A percentile compares a stretch with the other conserved stretches of the same genome.
Evolutionary conservation across 805 yeast genomes (phyloP).

Genomic region (Ogataea degrootiae): DNA sequence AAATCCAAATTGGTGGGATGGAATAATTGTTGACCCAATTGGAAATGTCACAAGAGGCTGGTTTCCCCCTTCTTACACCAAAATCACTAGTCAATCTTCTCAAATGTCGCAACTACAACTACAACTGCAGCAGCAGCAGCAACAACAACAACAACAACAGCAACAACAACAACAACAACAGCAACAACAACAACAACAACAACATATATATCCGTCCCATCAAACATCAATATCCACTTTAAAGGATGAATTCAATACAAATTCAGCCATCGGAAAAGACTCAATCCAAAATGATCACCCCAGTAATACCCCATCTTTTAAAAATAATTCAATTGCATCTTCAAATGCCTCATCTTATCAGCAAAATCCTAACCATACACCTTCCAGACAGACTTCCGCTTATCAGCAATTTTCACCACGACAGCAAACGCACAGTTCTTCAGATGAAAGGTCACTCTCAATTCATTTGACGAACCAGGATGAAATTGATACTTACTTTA

Average conservation of each 20-base stretch:
- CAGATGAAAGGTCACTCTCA: slow-evolving; percentile 9
- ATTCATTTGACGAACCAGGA: slow-evolving; percentile 21
- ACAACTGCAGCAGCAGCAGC: background rate
- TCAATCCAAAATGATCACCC: background rate
- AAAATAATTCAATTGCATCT: slow-evolving; percentile 7
- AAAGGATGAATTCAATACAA: slow-evolving; percentile 6
- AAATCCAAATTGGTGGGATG: slow-evolving; percentile 86
- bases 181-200: slow-evolving; percentile 4
- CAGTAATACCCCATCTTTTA: background rate
- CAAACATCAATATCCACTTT: slow-evolving; percentile 13
- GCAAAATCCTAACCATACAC: background rate
- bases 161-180: background rate
- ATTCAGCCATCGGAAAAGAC: background rate
- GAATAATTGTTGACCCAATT: slow-evolving; percentile 40
- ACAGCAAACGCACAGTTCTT: slow-evolving; percentile 3
- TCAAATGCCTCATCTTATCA: slow-evolving; percentile 9
- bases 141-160: background rate
- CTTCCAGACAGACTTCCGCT: slow-evolving; percentile 5
- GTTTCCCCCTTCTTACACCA: slow-evolving; percentile 71
- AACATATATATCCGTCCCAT: slow-evolving; percentile 9
- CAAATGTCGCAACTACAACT: slow-evolving; percentile 29
- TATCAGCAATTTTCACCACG: slow-evolving; percentile 4
- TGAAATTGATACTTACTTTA: slow-evolving; percentile 25
- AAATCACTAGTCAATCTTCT: slow-evolving; percentile 24
- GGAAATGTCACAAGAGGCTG: slow-evolving; percentile 64